Base-by-base conservation (phyloP, 2,329 filamentous ascomycete species). In the Colletotrichum tropicicola region DNA sequence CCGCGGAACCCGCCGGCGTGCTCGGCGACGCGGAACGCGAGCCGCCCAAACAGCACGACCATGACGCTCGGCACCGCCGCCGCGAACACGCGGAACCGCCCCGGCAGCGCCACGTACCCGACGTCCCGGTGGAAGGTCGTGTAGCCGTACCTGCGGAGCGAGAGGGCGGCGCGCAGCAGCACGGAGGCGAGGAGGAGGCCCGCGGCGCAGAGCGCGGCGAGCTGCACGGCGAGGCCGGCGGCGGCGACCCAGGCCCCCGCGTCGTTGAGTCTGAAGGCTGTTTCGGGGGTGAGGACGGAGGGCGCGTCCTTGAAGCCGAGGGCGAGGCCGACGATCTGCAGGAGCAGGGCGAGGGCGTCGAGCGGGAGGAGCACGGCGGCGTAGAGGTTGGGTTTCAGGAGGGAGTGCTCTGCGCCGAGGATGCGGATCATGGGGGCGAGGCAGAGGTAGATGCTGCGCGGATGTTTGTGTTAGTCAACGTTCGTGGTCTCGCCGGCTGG, bases 321-420 rank as follows among this genome's bases (percentile, higher is more conserved):
- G 12, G 68, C 67, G 19, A 76, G 68, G 17, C 74, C 75, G 28
- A 68, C 49, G 32, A 70, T 41, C 44, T 77, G 74, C 7, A 75
- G 48, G 27, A 69, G 23, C 9, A 75, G 69, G 28, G 70, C 68
- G 37, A 70, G 52, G 35, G 65, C 54, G 55, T 76, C 73, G 9
- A 71, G 59, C 25, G 69, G 70, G 4, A 73, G 70, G n/a, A 74
- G 70, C 23, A 75, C 51, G 6, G 59, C 62, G 44, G 69, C 44
- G 58, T 74, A 73, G 21, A 66, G 55, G 19, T 59, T 48, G 5
- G 71, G 65, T 3, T 65, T 47, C 41, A 77, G 68, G 35, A 71
- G 59, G 13, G 75, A 72, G 63, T 75, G 72, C 44, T 75, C 72
- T 8, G 66, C 60, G 10, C 75, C 75, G 21, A 77, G 53, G 8